A percentile compares a stretch with the other conserved stretches of the same genome.
Conservation (phyloP, 2,329 filamentous ascomycete genomes). For the Chaetoscypha palmicola region DNA sequence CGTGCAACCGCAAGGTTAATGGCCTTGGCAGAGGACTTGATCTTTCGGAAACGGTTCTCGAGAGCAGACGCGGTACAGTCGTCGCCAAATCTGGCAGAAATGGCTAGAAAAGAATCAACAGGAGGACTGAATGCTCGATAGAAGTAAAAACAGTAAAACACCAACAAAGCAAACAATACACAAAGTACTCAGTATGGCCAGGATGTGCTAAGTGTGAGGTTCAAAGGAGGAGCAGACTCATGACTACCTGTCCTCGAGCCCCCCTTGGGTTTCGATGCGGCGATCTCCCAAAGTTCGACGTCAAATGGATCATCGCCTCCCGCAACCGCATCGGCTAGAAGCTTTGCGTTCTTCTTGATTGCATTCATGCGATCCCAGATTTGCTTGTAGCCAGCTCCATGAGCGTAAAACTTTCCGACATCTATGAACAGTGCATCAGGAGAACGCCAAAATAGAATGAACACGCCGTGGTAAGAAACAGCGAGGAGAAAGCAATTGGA, state of each 20-base stretch:
- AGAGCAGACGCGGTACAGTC: neutral
- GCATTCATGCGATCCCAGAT: constrained; percentile 4
- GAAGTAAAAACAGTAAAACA: neutral
- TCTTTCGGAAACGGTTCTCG: neutral
- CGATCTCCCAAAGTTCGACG: neutral
- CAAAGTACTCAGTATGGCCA: too few species aligned
- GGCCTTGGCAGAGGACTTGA: neutral
- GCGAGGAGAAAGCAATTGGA: neutral
- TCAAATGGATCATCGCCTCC: constrained; percentile 1
- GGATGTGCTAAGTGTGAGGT: too few species aligned
- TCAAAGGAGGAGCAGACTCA: too few species aligned
- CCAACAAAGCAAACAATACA: neutral
- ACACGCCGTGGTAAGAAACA: constrained; percentile 4
- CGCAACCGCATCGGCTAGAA: constrained; percentile 3
- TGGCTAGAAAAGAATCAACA: neutral
- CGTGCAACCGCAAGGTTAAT: neutral
- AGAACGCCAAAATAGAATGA: neutral
- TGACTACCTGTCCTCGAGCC: neutral
- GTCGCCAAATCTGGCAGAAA: neutral
- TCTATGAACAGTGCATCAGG: constrained; percentile 7
- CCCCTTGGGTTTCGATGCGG: too few species aligned
- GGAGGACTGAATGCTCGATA: neutral
- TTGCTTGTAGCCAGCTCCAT: neutral
- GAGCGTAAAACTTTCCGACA: constrained; percentile 6
- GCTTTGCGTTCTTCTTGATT: constrained; percentile 1